A percentile compares a stretch with the other conserved stretches of the same genome.
Conservation (phyloP, 2,329 filamentous ascomycete genomes). For the Aspergillus sergii region DNA sequence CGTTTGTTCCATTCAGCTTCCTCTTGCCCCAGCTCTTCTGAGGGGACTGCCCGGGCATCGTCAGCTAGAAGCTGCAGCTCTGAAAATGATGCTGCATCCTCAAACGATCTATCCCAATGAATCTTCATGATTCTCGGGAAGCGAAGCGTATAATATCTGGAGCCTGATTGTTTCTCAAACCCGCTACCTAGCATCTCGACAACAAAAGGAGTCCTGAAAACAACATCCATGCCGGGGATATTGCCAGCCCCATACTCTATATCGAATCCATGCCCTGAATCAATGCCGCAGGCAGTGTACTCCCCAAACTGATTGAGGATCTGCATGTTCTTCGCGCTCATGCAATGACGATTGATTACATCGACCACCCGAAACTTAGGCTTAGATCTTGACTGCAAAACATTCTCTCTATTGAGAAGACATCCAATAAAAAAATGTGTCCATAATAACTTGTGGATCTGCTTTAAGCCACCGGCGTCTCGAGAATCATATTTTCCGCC, state of each 20-base stretch:
- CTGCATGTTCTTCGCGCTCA: conserved; percentile 56
- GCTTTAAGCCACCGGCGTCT: conserved; percentile 58
- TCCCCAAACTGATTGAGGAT: conserved; percentile 53
- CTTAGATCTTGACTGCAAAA: conserved; percentile 51
- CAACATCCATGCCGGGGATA: conserved; percentile 39
- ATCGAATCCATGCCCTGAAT: conserved; percentile 40
- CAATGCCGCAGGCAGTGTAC: conserved; percentile 45
- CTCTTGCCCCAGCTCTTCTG: conserved; percentile 62
- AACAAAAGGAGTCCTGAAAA: conserved; percentile 72
- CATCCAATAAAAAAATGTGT: conserved; percentile 83
- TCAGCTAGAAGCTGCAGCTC: conserved; percentile 70
- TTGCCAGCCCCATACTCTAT: conserved; percentile 50
- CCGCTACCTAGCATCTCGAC: conserved; percentile 80
- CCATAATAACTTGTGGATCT: conserved; percentile 64
- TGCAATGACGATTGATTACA: conserved; percentile 53
- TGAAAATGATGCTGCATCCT: conserved; percentile 68
- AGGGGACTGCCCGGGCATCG: conserved; percentile 54
- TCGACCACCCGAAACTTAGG: conserved; percentile 71
- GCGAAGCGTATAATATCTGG: conserved; percentile 71
- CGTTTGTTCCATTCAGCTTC: conserved; percentile 62
- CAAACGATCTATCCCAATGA: conserved; percentile 72
- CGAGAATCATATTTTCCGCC: conserved; percentile 71
- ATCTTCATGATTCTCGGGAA: conserved; percentile 78
- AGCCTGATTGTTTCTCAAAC: conserved; percentile 72
- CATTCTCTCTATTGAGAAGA: conserved; percentile 66